phyloP scores from a whole-genome alignment of 257 asterid genomes.

The Cinchona pubescens region DNA sequence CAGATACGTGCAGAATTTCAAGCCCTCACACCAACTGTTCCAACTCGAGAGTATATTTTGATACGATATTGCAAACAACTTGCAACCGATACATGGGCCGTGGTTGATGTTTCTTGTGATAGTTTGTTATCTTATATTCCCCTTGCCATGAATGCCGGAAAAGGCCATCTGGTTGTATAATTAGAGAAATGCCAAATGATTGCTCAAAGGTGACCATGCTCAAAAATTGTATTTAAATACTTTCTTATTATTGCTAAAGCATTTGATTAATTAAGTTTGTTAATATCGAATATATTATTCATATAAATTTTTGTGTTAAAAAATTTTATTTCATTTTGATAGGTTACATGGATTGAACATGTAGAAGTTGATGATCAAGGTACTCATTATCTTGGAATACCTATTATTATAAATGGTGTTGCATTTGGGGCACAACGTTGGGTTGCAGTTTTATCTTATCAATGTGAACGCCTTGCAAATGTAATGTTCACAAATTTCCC shows the following conservation, averaged over 20 bases:
- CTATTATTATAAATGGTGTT: constrained; percentile 41
- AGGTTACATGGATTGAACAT: constrained; percentile 69
- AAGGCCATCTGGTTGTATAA: constrained; percentile 60
- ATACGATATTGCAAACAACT: constrained; percentile 35
- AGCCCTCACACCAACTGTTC: constrained; percentile 44
- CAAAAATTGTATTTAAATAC: not conserved
- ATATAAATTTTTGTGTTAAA: not conserved
- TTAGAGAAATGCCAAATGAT: constrained; percentile 40
- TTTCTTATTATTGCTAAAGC: not conserved
- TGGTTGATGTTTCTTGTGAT: constrained; percentile 57
- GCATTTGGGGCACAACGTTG: constrained; percentile 65
- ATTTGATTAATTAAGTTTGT: not conserved
- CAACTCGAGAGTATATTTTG: constrained; percentile 45
- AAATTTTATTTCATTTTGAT: not conserved
- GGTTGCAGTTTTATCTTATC: constrained; percentile 40
- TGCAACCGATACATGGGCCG: constrained; percentile 39
- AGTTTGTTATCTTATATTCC: constrained; percentile 3
- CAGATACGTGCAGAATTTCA: constrained; percentile 58
- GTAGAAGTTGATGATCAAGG: constrained; percentile 37
- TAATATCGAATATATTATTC: not conserved
- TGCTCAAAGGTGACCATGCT: constrained; percentile 39
- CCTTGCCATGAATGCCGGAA: constrained; percentile 24
- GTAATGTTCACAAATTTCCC: constrained; percentile 12
- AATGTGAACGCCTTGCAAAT: constrained; percentile 39
- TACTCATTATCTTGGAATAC: constrained; percentile 30